Percentiles rank a stretch among this genome's conserved stretches.
These are phyloP conservation scores for Thoreauomyces humboldtii DNA, from an alignment of 192 early-diverging fungal genomes.

Conservation along the genomic window DNA sequence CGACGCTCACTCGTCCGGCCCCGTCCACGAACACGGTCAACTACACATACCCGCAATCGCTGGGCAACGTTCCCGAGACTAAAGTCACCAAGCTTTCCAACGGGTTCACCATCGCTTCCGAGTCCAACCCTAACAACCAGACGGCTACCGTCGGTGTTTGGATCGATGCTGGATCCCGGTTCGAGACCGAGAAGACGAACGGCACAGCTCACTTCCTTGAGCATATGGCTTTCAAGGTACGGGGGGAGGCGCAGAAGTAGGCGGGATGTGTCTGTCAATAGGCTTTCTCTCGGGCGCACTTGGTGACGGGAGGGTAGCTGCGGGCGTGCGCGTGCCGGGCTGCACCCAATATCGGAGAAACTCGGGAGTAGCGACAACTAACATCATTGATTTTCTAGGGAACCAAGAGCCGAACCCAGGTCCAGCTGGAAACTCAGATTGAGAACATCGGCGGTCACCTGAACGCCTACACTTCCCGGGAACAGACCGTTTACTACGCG, in stretches of 20 bases:
- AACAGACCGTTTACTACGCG: slow-evolving; percentile 98
- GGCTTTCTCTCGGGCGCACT: no score
- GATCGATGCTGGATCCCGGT: slow-evolving; percentile 60
- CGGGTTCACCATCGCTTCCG: slow-evolving; percentile 58
- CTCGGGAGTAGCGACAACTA: no score
- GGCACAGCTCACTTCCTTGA: slow-evolving; percentile 97
- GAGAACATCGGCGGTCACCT: slow-evolving; percentile 98
- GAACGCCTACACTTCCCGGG: slow-evolving; percentile 98
- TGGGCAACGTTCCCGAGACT: slow-evolving; percentile 49
- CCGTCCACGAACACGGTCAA: slow-evolving; percentile 29
- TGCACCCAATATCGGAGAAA: no score
- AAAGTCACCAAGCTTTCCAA: slow-evolving; percentile 50
- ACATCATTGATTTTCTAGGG: slow-evolving; percentile 64
- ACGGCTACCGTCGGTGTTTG: slow-evolving; percentile 63
- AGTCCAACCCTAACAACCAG: slow-evolving; percentile 56
- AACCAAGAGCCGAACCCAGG: slow-evolving; percentile 80
- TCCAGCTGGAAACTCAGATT: slow-evolving; percentile 89
- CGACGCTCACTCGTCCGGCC: slow-evolving; percentile 11
- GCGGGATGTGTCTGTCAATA: no score
- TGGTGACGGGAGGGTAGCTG: no score
- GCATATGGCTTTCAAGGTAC: slow-evolving; percentile 98
- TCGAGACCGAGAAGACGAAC: slow-evolving; percentile 73
- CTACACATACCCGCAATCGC: slow-evolving; percentile 46
- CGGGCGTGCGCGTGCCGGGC: no score
- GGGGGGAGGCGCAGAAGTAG: neutral